Evolutionary conservation across 805 yeast species (phyloP).

Genomic region (Saccharomycopsis oosterbeekiorum): DNA sequence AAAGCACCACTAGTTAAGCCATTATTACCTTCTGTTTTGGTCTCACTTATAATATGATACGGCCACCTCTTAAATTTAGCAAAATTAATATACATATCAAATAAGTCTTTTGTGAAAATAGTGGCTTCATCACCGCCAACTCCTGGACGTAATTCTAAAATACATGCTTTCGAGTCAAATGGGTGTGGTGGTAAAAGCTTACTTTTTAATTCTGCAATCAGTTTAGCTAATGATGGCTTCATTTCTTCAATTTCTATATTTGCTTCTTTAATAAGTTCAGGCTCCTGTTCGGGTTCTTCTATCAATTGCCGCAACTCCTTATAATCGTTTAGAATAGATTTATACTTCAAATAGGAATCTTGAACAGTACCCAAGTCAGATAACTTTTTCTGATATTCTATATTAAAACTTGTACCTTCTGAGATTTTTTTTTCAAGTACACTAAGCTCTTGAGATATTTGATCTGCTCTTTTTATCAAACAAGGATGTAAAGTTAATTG

Average conservation of each 20-base stretch:
- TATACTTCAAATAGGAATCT: constrained; percentile 33
- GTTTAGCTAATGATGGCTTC: constrained; percentile 34
- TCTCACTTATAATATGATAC: constrained; percentile 45
- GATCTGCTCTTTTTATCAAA: constrained; percentile 37
- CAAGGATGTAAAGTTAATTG: constrained; percentile 38
- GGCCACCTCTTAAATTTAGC: constrained; percentile 63
- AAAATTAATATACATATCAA: constrained; percentile 72
- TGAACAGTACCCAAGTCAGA: constrained; percentile 36
- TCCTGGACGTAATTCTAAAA: constrained; percentile 86
- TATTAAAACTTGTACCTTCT: constrained; percentile 33
- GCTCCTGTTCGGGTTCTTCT: constrained; percentile 36
- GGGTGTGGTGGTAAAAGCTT: constrained; percentile 67
- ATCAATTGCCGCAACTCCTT: constrained; percentile 29
- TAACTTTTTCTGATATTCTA: constrained; percentile 39
- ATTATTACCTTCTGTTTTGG: constrained; percentile 42
- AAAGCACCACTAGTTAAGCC: constrained; percentile 75
- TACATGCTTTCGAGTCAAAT: constrained; percentile 65
- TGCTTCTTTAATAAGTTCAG: constrained; percentile 49
- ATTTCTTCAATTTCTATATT: constrained; percentile 41
- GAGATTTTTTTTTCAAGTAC: constrained; percentile 34
- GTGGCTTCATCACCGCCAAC: constrained; percentile 94
- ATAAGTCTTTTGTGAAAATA: constrained; percentile 70
- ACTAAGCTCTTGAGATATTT: constrained; percentile 32
- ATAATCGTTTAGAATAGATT: constrained; percentile 25
- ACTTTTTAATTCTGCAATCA: constrained; percentile 39